Evolutionary conservation across 768 basidiomycete species (phyloP).

Genomic region (Collybia sordida): DNA sequence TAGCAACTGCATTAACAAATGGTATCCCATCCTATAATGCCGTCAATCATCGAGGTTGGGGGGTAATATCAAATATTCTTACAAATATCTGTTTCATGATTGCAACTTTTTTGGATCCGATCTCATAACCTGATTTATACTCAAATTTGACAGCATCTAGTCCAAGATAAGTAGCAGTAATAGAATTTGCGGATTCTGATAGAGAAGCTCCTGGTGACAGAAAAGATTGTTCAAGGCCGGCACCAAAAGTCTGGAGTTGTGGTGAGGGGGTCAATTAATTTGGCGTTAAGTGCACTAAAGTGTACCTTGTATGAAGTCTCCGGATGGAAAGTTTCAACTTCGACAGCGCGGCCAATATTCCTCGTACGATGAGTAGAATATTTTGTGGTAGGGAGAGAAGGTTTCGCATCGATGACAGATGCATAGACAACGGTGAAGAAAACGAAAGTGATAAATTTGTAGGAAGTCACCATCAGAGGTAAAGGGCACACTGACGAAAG

Average conservation of each 20-base stretch:
- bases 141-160: conserved; percentile 8
- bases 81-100: conserved; percentile 1
- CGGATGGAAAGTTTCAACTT: conserved; percentile 24
- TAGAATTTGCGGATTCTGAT: conserved; percentile 17
- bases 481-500: too few species aligned
- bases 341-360: conserved; percentile 21
- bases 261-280: not conserved
- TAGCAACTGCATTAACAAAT: conserved; percentile 36
- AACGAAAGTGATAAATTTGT: conserved; percentile 27
- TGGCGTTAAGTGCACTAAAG: not conserved
- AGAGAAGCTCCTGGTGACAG: conserved; percentile 12
- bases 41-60: not conserved
- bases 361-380: conserved; percentile 23
- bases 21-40: conserved; percentile 27
- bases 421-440: conserved; percentile 26
- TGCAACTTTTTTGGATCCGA: too few species aligned
- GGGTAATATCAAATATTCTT: not conserved
- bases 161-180: conserved; percentile 21
- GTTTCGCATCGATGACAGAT: conserved; percentile 6
- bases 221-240: conserved; percentile 20
- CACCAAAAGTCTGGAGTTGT: conserved; percentile 25
- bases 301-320: conserved; percentile 22
- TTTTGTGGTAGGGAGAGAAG: conserved; percentile 1
- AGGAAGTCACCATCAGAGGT: conserved; percentile 20
- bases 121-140: too few species aligned